Base-by-base conservation (phyloP, 2,329 filamentous ascomycete species). In the Mycogone perniciosa region DNA sequence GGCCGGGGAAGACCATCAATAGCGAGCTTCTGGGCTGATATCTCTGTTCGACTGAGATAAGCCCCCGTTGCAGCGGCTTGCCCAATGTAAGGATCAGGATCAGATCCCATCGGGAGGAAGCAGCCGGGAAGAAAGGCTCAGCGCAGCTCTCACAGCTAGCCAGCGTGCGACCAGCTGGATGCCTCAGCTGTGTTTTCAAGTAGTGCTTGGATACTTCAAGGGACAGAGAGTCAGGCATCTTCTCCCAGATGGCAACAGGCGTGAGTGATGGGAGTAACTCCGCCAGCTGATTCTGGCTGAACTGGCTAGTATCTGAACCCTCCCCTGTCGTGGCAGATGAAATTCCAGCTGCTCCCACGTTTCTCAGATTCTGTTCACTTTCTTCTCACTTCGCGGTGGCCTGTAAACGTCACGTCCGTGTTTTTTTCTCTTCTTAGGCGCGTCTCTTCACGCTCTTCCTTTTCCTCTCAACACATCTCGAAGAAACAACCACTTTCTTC, bases 61-160 rank as follows among this genome's bases (percentile, higher is more conserved):
- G 20, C 31, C 37, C 33, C 34, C 13, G 34, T 35, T 42, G 41
- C 47, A 39, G 33, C 44, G 29, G 10, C 27, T 31, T 30, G 30
- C 11, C 34, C 34, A 37, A n/a, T 44, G 34, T 20, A 20, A 20
- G 20, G 20, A 20, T 20, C 39, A 42, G 40, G 33, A 44, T 13
- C 9, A 39, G 42, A 48, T 30, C 8, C 9, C 26, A 10, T 20
- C 51, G 51, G 51, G 35, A 53, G 51, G 51, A 39, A 50, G 34
- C 26, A 44, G 33, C 35, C 51, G 46, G 51, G 51, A 53, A 50
- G 47, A 40, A 50, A 50, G 51, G 51, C 47, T 49, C 43, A 53
- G 42, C 51, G 31, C 43, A 46, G 47, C 48, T 51, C n/a, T 34
- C 40, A 48, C 40, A 52, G 40, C 50, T 45, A 26, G 45, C 9